Evolutionary conservation across 169 alveolate genomes (phyloP), one percentile per base, ranked within the genome.

Genomic region (Amoebophrya sp.): DNA sequence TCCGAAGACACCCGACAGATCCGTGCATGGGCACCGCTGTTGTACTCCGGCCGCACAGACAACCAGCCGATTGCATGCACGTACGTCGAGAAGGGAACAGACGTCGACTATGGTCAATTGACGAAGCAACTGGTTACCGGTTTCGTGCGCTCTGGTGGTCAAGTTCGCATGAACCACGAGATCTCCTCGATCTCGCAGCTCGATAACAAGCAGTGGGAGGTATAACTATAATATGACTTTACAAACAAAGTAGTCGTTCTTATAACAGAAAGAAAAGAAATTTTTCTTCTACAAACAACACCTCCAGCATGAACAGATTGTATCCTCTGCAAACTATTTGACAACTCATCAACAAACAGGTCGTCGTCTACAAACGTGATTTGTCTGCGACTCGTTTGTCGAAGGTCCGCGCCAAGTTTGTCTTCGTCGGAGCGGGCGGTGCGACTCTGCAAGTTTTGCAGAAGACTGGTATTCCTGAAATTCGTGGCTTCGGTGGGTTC

Each of bases 61-160:
- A n/a, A 24, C 92, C 54, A n/a, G 33, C 40, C 55, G 89, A 91
- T 89, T 89, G 93, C 93, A 18, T 89, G 89, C 78, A 89, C 94
- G 34, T 89, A 90, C 18, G 90, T 89, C 40, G 91, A 92, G 65
- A 39, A 92, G n/a, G 94, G 94, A 83, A 92, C 94, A 0, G 94
- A 92, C 47, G 94, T 92, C 55, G 94, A 92, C 91, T 92, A 89
- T 41, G 94, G 94, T 0, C 91, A 41, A 33, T 91, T 92, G 34
- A 92, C 94, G 29, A 89, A 90, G 92, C 92, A 76, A 36, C 83
- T 65, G 12, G 83, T 65, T 10, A 65, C 83, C 83, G 83, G 83
- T 6, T 65, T 65, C 26, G 83, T 65, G 83, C 83, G 83, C 36
- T 26, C 18, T 36, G 83, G 83, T 18, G 83, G 83, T 1, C 83